Evolutionary conservation across 2,329 filamentous ascomycete genomes (phyloP), one percentile per base, ranked within the genome.

Genomic region (Aspergillus proliferans): DNA sequence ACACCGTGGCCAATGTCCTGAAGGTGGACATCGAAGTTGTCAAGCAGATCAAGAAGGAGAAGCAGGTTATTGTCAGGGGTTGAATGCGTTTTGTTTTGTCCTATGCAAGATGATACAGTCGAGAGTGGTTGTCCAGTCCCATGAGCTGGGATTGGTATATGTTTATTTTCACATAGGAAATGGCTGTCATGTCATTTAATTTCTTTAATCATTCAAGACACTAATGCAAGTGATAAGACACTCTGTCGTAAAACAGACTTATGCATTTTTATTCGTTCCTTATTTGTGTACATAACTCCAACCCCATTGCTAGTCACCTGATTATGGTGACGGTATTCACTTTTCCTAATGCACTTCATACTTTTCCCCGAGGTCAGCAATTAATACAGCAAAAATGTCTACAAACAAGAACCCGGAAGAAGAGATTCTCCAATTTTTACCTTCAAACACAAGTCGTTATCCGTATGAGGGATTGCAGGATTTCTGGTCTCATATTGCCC

Each of bases 21-120:
- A 57, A 58, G 45, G 39, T 58, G 12, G 56, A 57, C 15, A 57
- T 58, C 14, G 52, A 57, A 15, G 56, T 58, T 10, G 45, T 55
- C 26, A 47, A 54, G 33, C 45, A 57, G 4, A 51, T 58, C 34
- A 58, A 58, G 49, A 55, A 58, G 45, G 47, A 57, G 48, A 58
- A 58, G 44, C 54, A 58, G 47, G 19, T 51, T 15, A 52, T 57
- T 21, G 18, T 58, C 28, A 50, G 41, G 8, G 53, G 55, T 9
- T 30, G 4, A 52, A 45, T 18, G n/a, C 6, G 7, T 6, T 38
- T 6, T n/a, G n/a, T n/a, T 36, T n/a, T 15, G n/a, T 18, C 6
- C 34, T 4, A 38, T 8, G n/a, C 6, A 15, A 19, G 4, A 34
- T 38, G 2, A 2, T 19, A 38, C 6, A n/a, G 6, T 19, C 1